A percentile compares a stretch with the other conserved stretches of the same genome.
phyloP scores from a whole-genome alignment of 1,284 basidiomycete species.

The Erythrobasidium hasegawianum region DNA sequence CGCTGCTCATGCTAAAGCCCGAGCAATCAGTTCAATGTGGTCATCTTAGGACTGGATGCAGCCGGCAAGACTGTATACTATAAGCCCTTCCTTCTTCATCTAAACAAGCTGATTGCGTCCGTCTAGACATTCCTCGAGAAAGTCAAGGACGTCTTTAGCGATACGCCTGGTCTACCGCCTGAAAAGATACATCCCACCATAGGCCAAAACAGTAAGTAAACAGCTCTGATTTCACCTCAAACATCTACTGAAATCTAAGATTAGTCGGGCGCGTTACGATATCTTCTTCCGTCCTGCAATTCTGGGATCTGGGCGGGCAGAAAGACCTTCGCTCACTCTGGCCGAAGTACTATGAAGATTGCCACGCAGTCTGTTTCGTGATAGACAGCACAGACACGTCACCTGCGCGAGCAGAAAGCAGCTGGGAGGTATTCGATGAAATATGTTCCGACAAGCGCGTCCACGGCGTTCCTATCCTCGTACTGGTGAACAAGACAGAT shows the following conservation, averaged over 20 bases:
- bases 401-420: conserved; percentile 74
- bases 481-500: conserved; percentile 92
- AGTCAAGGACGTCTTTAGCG: conserved; percentile 85
- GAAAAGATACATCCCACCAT: conserved; percentile 91
- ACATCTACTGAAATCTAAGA: too few species aligned
- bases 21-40: conserved; percentile 63
- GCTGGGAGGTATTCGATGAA: conserved; percentile 88
- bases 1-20: neutral
- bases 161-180: conserved; percentile 72
- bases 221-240: too few species aligned
- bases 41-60: conserved; percentile 70
- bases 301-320: conserved; percentile 92
- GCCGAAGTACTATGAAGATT: conserved; percentile 88
- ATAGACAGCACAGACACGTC: conserved; percentile 73
- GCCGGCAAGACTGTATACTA: conserved; percentile 81
- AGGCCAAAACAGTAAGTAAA: conserved; percentile 88
- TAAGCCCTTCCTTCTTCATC: neutral
- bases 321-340: conserved; percentile 85
- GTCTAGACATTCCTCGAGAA: conserved; percentile 78
- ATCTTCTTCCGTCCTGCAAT: conserved; percentile 84
- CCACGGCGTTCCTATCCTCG: conserved; percentile 75
- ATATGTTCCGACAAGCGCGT: conserved; percentile 80
- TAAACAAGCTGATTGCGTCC: conserved; percentile 15
- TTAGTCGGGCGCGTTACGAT: conserved; percentile 89
- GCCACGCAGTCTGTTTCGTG: conserved; percentile 87